These are phyloP conservation scores for Diplocarpon mali DNA, from an alignment of 2,329 filamentous ascomycete genomes.

Conservation along the genomic window DNA sequence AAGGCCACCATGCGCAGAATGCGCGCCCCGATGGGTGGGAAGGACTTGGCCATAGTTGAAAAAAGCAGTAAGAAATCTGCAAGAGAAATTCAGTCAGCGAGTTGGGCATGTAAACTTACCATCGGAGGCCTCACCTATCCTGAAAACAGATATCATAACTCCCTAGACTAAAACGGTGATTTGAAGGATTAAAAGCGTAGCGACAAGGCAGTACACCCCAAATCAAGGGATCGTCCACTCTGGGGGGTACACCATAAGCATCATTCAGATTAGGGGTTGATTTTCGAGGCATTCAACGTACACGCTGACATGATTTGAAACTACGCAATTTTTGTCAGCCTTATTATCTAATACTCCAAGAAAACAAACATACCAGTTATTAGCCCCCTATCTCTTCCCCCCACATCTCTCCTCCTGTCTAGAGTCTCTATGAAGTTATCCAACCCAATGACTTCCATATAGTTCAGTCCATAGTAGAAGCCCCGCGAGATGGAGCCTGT, in stretches of 20 bases:
- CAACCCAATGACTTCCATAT: constrained; percentile 65
- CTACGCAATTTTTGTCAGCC: constrained; percentile 32
- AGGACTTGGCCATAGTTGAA: constrained; percentile 85
- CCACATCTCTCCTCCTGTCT: constrained; percentile 58
- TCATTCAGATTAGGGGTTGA: neutral
- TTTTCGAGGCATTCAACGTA: constrained; percentile 39
- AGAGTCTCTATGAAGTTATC: constrained; percentile 64
- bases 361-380: constrained; percentile 53
- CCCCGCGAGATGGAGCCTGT: constrained; percentile 59
- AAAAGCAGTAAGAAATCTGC: constrained; percentile 60
- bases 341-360: neutral
- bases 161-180: constrained; percentile 79
- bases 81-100: neutral
- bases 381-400: constrained; percentile 60
- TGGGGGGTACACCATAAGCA: constrained; percentile 31
- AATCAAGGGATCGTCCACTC: constrained; percentile 85
- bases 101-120: neutral
- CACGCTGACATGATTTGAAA: constrained; percentile 84
- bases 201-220: constrained; percentile 79
- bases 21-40: constrained; percentile 70
- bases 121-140: constrained; percentile 49
- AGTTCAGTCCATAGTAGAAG: constrained; percentile 67
- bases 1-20: constrained; percentile 67
- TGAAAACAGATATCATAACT: constrained; percentile 94
- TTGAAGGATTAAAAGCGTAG: constrained; percentile 60